Conservation (phyloP, 768 basidiomycete species). For the Hysterangium stoloniferum region DNA sequence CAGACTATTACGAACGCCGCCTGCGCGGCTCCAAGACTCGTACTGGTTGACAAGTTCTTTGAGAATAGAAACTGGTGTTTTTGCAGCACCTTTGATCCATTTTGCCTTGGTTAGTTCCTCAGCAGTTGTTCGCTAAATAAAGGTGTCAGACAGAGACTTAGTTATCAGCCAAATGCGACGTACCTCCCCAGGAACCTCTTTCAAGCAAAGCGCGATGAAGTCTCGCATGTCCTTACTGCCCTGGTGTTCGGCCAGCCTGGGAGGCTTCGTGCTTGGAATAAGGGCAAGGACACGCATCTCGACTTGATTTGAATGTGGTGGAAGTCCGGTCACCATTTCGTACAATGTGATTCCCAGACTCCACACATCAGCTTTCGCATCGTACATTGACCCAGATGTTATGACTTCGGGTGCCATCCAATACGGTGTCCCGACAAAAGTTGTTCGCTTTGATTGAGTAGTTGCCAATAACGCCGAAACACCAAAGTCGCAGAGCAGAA, state of each 20-base stretch:
- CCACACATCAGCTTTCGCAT: constrained; percentile 98
- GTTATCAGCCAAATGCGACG: not conserved
- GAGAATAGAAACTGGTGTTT: constrained; percentile 56
- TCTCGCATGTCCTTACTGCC: constrained; percentile 84
- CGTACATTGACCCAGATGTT: constrained; percentile 81
- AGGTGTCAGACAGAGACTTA: constrained; percentile 7
- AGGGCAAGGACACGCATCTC: constrained; percentile 82
- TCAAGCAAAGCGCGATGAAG: constrained; percentile 76
- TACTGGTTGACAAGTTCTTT: constrained; percentile 78
- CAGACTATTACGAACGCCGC: constrained; percentile 71
- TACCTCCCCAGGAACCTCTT: constrained; percentile 75
- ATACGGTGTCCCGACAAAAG: constrained; percentile 93
- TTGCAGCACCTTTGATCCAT: constrained; percentile 79
- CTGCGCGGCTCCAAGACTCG: constrained; percentile 59
- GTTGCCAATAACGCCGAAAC: constrained; percentile 89
- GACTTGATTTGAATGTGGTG: constrained; percentile 80
- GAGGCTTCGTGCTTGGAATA: constrained; percentile 79
- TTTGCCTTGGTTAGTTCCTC: constrained; percentile 83
- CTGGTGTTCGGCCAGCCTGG: constrained; percentile 66
- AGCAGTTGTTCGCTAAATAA: constrained; percentile 67
- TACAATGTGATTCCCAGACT: constrained; percentile 92
- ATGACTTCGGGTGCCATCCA: constrained; percentile 99
- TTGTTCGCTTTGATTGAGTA: constrained; percentile 85
- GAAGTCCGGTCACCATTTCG: constrained; percentile 95
- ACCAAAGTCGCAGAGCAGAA: constrained; percentile 97